A percentile compares a stretch with the other conserved stretches of the same genome.
phyloP scores from a whole-genome alignment of 139 green algal species.

The Chlorella vulgaris region DNA sequence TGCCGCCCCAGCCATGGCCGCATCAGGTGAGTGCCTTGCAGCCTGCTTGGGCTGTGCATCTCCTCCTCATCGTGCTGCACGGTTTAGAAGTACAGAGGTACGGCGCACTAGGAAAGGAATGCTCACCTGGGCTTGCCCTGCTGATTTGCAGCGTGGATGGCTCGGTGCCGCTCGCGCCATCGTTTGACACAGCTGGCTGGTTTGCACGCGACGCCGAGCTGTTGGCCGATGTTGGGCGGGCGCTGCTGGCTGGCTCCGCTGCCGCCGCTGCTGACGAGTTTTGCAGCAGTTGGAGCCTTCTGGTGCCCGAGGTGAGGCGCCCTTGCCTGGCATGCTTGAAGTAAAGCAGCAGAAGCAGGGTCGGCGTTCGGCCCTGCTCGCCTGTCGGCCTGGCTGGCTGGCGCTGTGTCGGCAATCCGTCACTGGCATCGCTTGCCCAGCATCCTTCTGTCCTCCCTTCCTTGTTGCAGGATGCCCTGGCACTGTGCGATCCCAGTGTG shows the following conservation, averaged over 20 bases:
- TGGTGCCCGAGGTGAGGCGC: slow-evolving; percentile 10
- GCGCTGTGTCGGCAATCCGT: too few relatives aligned
- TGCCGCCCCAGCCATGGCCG: slow-evolving; percentile 85
- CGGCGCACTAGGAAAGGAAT: too few relatives aligned
- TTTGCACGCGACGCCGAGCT: slow-evolving; percentile 63
- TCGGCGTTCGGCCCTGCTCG: too few relatives aligned
- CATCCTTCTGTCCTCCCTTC: too few relatives aligned
- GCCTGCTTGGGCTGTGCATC: neutral
- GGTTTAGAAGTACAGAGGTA: too few relatives aligned
- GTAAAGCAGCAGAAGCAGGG: too few relatives aligned
- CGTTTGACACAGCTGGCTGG: slow-evolving; percentile 68
- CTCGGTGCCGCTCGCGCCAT: too few relatives aligned
- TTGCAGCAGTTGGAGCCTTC: neutral
- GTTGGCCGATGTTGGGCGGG: slow-evolving; percentile 49
- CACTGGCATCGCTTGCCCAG: too few relatives aligned
- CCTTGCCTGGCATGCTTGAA: neutral
- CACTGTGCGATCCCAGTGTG: neutral
- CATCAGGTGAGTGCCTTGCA: slow-evolving; percentile 47
- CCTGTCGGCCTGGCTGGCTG: too few relatives aligned
- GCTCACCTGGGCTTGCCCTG: neutral
- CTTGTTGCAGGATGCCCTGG: slow-evolving; percentile 3
- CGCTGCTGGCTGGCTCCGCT: slow-evolving; percentile 59
- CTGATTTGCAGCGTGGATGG: too few relatives aligned
- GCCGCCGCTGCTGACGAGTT: neutral
- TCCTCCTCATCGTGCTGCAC: too few relatives aligned